Percentiles rank a stretch among this genome's conserved stretches.
Evolutionary conservation across 495 filamentous ascomycete species (phyloP).

Genomic region (Lasiosphaeria ovina): DNA sequence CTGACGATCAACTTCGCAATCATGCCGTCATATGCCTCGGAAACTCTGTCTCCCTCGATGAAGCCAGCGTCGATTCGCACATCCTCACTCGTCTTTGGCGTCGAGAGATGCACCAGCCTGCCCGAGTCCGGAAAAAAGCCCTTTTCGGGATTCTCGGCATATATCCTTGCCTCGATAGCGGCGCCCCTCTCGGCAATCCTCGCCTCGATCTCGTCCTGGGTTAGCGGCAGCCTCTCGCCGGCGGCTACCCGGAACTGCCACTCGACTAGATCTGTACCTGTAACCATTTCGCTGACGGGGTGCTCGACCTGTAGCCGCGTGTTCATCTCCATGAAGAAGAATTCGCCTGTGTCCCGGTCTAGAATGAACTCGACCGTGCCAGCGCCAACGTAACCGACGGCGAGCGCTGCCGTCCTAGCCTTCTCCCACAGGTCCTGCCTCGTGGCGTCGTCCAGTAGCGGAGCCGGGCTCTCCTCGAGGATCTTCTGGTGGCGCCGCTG

Average conservation of each 20-base stretch:
- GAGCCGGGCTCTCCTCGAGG: conserved; percentile 92
- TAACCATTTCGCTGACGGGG: conserved; percentile 95
- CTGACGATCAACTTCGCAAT: conserved; percentile 97
- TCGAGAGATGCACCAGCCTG: conserved; percentile 76
- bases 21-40: conserved; percentile 97
- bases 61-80: conserved; percentile 93
- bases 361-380: conserved; percentile 99
- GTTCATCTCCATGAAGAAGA: conserved; percentile 99
- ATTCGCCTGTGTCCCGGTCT: conserved; percentile 88
- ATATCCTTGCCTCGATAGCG: conserved; percentile 93
- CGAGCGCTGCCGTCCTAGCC: conserved; percentile 81
- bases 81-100: conserved; percentile 63
- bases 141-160: conserved; percentile 87
- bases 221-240: conserved; percentile 80
- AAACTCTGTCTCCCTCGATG: conserved; percentile 84
- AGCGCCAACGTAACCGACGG: conserved; percentile 92
- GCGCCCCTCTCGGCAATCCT: conserved; percentile 73
- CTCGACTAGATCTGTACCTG: conserved; percentile 88
- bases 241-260: conserved; percentile 96
- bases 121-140: conserved; percentile 95
- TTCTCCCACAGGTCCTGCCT: conserved; percentile 92
- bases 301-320: conserved; percentile 96
- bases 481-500: conserved; percentile 95
- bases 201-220: conserved; percentile 76
- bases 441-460: conserved; percentile 72